Percentiles rank a stretch among this genome's conserved stretches.
Evolutionary conservation across 2,329 filamentous ascomycete species (phyloP).

Genomic region (Simplicillium sp.): DNA sequence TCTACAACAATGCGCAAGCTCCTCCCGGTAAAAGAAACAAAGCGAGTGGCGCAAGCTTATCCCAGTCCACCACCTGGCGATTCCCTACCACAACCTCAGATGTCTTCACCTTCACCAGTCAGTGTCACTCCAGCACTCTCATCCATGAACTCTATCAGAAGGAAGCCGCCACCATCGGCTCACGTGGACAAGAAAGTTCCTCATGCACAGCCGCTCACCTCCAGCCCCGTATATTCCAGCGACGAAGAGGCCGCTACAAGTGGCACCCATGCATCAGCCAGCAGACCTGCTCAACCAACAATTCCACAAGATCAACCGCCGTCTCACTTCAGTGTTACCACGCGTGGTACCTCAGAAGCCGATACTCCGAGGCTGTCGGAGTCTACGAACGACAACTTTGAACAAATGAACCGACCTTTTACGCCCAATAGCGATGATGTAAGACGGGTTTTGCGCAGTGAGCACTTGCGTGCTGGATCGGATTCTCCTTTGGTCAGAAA

Average conservation of each 20-base stretch:
- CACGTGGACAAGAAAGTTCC: constrained; percentile 14
- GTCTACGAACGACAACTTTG: neutral
- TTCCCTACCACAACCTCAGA: constrained; percentile 2
- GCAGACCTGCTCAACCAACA: constrained; percentile 12
- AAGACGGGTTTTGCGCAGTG: neutral
- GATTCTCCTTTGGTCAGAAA: neutral
- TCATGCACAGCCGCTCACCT: constrained; percentile 18
- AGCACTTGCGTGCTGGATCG: neutral
- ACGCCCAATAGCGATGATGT: neutral
- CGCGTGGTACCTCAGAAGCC: constrained; percentile 41
- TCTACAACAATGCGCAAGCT: constrained; percentile 22
- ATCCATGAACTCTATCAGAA: constrained; percentile 28
- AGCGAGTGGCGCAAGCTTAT: constrained; percentile 4
- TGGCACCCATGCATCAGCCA: constrained; percentile 15
- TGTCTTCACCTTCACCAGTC: neutral
- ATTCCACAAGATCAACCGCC: constrained; percentile 33
- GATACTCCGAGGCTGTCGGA: constrained; percentile 12
- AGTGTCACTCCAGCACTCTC: constrained; percentile 2
- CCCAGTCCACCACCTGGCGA: constrained; percentile 23
- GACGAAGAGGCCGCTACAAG: constrained; percentile 12
- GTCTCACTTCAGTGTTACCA: constrained; percentile 57
- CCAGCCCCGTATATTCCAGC: constrained; percentile 25
- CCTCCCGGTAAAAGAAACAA: constrained; percentile 23
- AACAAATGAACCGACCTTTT: neutral
- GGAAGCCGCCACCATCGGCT: constrained; percentile 31